These are phyloP conservation scores for Glutinoglossum americanum DNA, from an alignment of 495 filamentous ascomycete species.

Conservation along the genomic window DNA sequence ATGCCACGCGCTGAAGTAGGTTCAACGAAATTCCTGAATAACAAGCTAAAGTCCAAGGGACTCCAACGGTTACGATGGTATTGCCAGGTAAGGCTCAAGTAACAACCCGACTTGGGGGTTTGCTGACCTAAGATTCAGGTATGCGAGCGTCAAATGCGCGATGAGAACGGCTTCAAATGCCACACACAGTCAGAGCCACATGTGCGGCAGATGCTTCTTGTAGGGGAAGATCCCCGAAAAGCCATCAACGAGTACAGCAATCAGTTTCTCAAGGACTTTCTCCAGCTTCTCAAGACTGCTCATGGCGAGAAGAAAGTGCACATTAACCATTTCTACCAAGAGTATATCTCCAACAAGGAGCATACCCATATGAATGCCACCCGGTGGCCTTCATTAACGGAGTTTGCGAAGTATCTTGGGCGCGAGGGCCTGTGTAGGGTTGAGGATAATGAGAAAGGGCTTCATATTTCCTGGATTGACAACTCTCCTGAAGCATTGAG, in stretches of 20 bases:
- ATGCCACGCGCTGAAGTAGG: slow-evolving; percentile 92
- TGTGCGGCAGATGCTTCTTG: slow-evolving; percentile 63
- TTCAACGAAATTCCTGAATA: slow-evolving; percentile 62
- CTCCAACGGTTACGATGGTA: slow-evolving; percentile 75
- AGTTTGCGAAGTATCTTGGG: slow-evolving; percentile 71
- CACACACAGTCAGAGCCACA: slow-evolving; percentile 68
- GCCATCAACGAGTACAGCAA: slow-evolving; percentile 53
- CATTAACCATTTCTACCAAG: slow-evolving; percentile 83
- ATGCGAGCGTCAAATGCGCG: slow-evolving; percentile 27
- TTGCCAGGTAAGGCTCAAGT: slow-evolving; percentile 30
- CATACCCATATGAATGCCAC: slow-evolving; percentile 92
- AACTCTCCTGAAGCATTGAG: slow-evolving; percentile 64
- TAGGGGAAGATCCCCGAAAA: slow-evolving; percentile 66
- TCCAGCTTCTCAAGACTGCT: slow-evolving; percentile 46
- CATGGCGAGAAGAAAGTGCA: slow-evolving; percentile 76
- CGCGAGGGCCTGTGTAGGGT: slow-evolving; percentile 68
- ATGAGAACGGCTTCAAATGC: slow-evolving; percentile 33
- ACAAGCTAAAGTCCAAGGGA: slow-evolving; percentile 79
- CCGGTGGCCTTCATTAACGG: slow-evolving; percentile 60
- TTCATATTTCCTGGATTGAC: slow-evolving; percentile 80
- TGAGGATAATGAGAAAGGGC: slow-evolving; percentile 72
- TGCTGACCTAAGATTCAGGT: slow-evolving; percentile 11
- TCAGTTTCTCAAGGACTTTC: slow-evolving; percentile 64
- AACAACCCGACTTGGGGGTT: neutral
- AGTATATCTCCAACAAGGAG: slow-evolving; percentile 57